A percentile compares a stretch with the other conserved stretches of the same genome.
These are phyloP conservation scores for Aspergillaceae sp. DNA, from an alignment of 2,329 filamentous ascomycete genomes.

Conservation along the genomic window DNA sequence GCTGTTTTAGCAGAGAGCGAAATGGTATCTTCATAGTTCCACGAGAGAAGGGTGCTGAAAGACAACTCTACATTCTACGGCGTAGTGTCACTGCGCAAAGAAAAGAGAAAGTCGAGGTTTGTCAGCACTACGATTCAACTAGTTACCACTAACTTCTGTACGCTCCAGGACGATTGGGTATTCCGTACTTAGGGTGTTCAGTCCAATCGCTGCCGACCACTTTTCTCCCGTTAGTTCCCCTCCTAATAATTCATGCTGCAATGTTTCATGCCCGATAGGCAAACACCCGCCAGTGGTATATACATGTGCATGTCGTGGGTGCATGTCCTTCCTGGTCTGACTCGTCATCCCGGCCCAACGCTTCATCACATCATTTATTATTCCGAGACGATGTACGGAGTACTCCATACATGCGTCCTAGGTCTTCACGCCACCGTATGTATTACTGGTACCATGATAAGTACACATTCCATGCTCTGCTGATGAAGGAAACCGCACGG, in stretches of 20 bases:
- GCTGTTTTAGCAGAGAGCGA: too few species aligned
- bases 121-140: background rate
- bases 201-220: constrained; percentile 9
- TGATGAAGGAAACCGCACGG: background rate
- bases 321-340: background rate
- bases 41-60: too few species aligned
- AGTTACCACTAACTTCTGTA: too few species aligned
- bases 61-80: too few species aligned
- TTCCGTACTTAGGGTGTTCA: background rate
- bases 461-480: background rate
- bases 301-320: background rate
- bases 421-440: too few species aligned
- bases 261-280: background rate
- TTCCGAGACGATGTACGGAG: background rate
- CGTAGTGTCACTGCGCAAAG: too few species aligned
- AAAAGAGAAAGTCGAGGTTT: background rate
- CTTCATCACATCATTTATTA: background rate
- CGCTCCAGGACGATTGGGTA: background rate
- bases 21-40: too few species aligned
- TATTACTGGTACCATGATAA: too few species aligned
- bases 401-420: too few species aligned
- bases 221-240: constrained; percentile 1
- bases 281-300: too few species aligned
- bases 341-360: background rate
- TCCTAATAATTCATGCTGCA: background rate